Conservation (phyloP, 78 protist genomes). For the Dictyostelium firmibasis region DNA sequence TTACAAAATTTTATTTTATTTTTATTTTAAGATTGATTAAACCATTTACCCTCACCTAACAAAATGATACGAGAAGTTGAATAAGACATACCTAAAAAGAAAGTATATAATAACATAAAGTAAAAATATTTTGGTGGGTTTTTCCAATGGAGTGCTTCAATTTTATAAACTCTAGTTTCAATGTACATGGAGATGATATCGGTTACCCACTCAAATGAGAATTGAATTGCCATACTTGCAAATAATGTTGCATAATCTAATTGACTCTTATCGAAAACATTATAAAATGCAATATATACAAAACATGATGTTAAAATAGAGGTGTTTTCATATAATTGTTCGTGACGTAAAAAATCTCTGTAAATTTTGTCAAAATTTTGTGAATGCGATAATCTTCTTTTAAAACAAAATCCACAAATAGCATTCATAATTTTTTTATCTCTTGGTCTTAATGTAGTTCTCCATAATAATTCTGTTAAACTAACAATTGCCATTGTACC, state of each 20-base stretch:
- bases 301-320: slow-evolving; percentile 46
- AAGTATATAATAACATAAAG: slow-evolving; percentile 50
- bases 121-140: slow-evolving; percentile 37
- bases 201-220: slow-evolving; percentile 54
- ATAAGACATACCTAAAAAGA: slow-evolving; percentile 66
- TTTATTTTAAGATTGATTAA: not conserved
- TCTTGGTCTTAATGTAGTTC: slow-evolving; percentile 70
- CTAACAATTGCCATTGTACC: slow-evolving; percentile 66
- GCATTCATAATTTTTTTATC: slow-evolving; percentile 73
- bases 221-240: slow-evolving; percentile 70
- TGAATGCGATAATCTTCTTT: slow-evolving; percentile 9
- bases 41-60: slow-evolving; percentile 32
- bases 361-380: slow-evolving; percentile 49
- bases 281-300: slow-evolving; percentile 40
- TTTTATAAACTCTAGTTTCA: slow-evolving; percentile 42
- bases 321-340: slow-evolving; percentile 56
- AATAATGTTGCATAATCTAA: slow-evolving; percentile 8
- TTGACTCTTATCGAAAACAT: slow-evolving; percentile 2
- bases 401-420: slow-evolving; percentile 68
- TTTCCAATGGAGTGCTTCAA: slow-evolving; percentile 22
- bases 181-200: slow-evolving; percentile 36
- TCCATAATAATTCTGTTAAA: slow-evolving; percentile 36
- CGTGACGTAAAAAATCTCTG: slow-evolving; percentile 62
- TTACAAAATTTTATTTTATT: not conserved
- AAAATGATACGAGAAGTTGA: slow-evolving; percentile 48